Percentiles rank a stretch among this genome's conserved stretches.
These are phyloP conservation scores for Pseudopyrenochaeta lycopersici DNA, from an alignment of 2,329 filamentous ascomycete species.

Conservation along the genomic window DNA sequence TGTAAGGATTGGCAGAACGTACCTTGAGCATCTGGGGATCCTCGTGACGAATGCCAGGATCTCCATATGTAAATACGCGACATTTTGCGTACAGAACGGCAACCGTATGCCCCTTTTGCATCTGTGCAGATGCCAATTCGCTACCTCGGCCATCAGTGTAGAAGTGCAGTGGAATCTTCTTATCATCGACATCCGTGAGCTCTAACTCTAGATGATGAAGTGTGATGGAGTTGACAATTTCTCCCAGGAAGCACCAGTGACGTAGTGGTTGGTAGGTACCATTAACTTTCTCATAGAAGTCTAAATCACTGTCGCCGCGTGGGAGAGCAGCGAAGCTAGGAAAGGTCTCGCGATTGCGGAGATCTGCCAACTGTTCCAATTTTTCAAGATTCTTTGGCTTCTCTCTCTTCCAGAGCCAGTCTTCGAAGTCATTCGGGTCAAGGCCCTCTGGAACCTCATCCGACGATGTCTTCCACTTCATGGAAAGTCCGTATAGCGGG, in stretches of 20 bases:
- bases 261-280: constrained; percentile 17
- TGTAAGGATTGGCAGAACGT: constrained; percentile 10
- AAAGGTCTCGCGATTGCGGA: constrained; percentile 25
- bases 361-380: constrained; percentile 19
- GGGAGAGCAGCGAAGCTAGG: constrained; percentile 28
- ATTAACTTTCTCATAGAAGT: background rate
- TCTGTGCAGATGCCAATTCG: constrained; percentile 26
- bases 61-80: constrained; percentile 15
- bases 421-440: constrained; percentile 24
- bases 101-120: constrained; percentile 31
- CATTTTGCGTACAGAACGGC: constrained; percentile 17
- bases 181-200: constrained; percentile 33
- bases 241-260: constrained; percentile 32
- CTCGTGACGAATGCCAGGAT: constrained; percentile 24
- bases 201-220: constrained; percentile 31
- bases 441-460: constrained; percentile 24
- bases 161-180: constrained; percentile 36
- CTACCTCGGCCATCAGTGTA: constrained; percentile 33
- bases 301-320: constrained; percentile 7
- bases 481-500: constrained; percentile 24
- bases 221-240: constrained; percentile 28
- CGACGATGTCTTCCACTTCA: constrained; percentile 29
- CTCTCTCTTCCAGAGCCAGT: constrained; percentile 36
- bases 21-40: constrained; percentile 29
- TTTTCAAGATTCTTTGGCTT: constrained; percentile 19